Evolutionary conservation across 1,139 yeast genomes (phyloP).

Genomic region (Saccharomyces pastorianus): DNA sequence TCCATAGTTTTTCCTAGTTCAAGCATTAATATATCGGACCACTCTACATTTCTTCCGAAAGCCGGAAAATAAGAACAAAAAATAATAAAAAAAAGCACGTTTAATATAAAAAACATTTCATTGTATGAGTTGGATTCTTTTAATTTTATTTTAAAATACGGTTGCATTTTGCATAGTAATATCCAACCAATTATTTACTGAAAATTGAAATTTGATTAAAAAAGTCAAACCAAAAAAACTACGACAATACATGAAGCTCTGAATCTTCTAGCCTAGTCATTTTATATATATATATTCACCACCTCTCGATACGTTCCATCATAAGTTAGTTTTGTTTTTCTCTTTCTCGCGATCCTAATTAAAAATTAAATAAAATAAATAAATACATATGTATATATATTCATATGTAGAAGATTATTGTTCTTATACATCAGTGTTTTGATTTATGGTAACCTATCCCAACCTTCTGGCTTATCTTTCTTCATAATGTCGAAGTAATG

Average conservation of each 20-base stretch:
- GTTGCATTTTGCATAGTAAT: background rate
- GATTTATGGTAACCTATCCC: constrained; percentile 34
- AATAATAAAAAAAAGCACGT: background rate
- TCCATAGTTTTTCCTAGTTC: background rate
- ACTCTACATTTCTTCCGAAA: background rate
- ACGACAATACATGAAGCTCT: background rate
- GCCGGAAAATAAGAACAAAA: background rate
- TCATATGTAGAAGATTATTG: background rate
- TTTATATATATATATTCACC: background rate
- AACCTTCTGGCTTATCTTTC: constrained; percentile 46
- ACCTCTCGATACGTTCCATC: background rate
- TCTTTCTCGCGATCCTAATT: background rate
- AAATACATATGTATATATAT: background rate
- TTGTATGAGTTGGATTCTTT: background rate
- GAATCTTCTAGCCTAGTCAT: background rate
- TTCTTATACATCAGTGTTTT: background rate
- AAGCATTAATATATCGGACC: background rate
- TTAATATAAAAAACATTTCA: background rate
- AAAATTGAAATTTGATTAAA: background rate
- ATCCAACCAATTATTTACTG: background rate
- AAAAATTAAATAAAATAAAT: background rate
- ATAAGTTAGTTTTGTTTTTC: background rate
- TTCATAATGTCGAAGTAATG: constrained; percentile 36
- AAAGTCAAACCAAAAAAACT: background rate
- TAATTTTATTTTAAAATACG: background rate